These are phyloP conservation scores for Tulasnella sp. DNA, from an alignment of 768 basidiomycete genomes.

Conservation along the genomic window DNA sequence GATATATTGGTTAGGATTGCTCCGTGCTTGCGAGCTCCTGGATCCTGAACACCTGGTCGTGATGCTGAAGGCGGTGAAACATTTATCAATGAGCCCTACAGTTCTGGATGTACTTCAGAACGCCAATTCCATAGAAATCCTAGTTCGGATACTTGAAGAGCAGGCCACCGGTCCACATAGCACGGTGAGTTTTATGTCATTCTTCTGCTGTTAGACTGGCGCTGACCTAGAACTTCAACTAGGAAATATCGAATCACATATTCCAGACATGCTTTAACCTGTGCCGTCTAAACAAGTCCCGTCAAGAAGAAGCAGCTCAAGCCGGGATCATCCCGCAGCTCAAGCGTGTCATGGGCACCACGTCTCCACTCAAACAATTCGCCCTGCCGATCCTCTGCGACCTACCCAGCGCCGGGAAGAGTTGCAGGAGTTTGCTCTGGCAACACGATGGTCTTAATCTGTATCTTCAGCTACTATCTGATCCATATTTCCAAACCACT, in stretches of 20 bases:
- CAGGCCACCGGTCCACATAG: slow-evolving; percentile 65
- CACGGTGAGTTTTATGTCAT: slow-evolving; percentile 41
- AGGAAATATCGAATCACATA: slow-evolving; percentile 96
- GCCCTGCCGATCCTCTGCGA: slow-evolving; percentile 95
- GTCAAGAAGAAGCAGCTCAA: slow-evolving; percentile 95
- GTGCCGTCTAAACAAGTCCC: slow-evolving; percentile 81
- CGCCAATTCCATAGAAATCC: slow-evolving; percentile 83
- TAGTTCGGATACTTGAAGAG: slow-evolving; percentile 75
- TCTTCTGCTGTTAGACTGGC: neutral
- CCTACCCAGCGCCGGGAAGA: slow-evolving; percentile 88
- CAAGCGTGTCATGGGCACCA: slow-evolving; percentile 74
- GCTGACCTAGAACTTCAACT: slow-evolving; percentile 4
- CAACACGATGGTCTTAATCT: slow-evolving; percentile 79
- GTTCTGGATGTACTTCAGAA: slow-evolving; percentile 90
- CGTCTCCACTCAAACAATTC: slow-evolving; percentile 91
- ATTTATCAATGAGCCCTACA: slow-evolving; percentile 85
- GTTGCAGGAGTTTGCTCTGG: slow-evolving; percentile 79
- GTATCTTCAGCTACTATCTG: slow-evolving; percentile 65
- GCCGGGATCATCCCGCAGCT: slow-evolving; percentile 89
- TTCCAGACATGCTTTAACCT: slow-evolving; percentile 97
- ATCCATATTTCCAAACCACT: slow-evolving; percentile 85
- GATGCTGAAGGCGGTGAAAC: slow-evolving; percentile 90
- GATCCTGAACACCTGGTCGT: slow-evolving; percentile 80
- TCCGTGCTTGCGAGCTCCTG: slow-evolving; percentile 76
- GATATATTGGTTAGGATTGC: slow-evolving; percentile 41